Evolutionary conservation across 805 yeast genomes (phyloP).

Genomic region (Candida mattraensis): DNA sequence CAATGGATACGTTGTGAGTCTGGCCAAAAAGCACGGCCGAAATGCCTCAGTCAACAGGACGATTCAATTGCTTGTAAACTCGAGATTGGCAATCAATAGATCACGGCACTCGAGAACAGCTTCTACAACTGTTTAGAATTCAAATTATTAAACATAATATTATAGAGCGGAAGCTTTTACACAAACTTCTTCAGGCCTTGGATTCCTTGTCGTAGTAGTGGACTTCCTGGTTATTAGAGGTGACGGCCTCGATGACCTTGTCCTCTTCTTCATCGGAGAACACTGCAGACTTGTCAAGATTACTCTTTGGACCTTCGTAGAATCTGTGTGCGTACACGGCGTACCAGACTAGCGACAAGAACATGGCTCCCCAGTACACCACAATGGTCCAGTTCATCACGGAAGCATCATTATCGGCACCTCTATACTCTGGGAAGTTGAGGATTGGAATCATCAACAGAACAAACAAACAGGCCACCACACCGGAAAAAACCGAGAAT

Average conservation of each 20-base stretch:
- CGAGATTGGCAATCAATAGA: constrained; percentile 29
- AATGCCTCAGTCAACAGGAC: constrained; percentile 49
- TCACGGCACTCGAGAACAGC: constrained; percentile 3
- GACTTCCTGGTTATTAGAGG: constrained; percentile 13
- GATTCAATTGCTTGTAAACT: constrained; percentile 45
- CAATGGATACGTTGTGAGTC: constrained; percentile 71
- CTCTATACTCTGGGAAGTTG: constrained; percentile 52
- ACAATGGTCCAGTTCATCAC: constrained; percentile 64
- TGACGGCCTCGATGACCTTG: constrained; percentile 21
- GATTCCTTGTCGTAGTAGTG: constrained; percentile 6
- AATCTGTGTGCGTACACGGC: constrained; percentile 52
- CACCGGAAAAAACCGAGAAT: constrained; percentile 47
- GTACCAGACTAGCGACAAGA: constrained; percentile 48
- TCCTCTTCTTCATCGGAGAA: constrained; percentile 28
- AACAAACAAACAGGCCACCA: constrained; percentile 48
- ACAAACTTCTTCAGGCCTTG: constrained; percentile 1
- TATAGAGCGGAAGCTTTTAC: constrained; percentile 1
- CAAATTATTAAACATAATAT: not conserved
- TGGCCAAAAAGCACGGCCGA: constrained; percentile 48
- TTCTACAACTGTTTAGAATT: not conserved
- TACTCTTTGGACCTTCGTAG: constrained; percentile 62
- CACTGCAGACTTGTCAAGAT: constrained; percentile 39
- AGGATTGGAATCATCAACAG: constrained; percentile 56
- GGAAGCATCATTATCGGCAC: constrained; percentile 35
- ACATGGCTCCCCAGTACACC: constrained; percentile 59